Percentiles rank a stretch among this genome's conserved stretches.
phyloP scores from a whole-genome alignment of 2,329 filamentous ascomycete genomes.

The Trichophyton schoenleinii region DNA sequence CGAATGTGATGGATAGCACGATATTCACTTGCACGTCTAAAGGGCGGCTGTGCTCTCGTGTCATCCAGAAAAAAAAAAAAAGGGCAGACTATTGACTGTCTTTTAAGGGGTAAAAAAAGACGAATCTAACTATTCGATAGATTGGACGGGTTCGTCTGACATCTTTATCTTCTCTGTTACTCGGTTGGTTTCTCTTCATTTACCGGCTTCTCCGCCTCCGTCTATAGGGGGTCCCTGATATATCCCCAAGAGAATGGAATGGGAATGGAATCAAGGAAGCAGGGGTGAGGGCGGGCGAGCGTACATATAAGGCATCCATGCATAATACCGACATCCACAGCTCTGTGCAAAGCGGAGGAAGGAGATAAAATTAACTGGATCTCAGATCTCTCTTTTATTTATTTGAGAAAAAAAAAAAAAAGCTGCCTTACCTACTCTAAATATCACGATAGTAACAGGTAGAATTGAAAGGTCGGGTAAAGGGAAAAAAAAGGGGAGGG shows the following conservation, averaged over 20 bases:
- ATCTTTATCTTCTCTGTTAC: too few relatives aligned
- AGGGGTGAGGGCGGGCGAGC: background rate
- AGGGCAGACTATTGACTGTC: too few relatives aligned
- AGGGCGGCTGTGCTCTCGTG: too few relatives aligned
- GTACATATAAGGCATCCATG: background rate
- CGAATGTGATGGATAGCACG: slow-evolving; percentile 28
- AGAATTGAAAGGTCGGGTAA: background rate
- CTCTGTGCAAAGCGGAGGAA: background rate
- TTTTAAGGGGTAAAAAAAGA: too few relatives aligned
- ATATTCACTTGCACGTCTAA: slow-evolving; percentile 22
- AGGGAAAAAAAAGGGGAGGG: background rate
- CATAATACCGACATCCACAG: background rate
- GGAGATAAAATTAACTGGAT: background rate
- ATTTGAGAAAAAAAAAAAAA: background rate
- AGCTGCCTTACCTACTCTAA: background rate
- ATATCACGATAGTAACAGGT: background rate
- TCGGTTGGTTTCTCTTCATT: too few relatives aligned
- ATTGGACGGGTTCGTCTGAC: too few relatives aligned
- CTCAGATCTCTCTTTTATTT: background rate
- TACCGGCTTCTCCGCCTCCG: too few relatives aligned
- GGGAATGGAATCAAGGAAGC: slow-evolving; percentile 23
- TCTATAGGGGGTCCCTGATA: too few relatives aligned
- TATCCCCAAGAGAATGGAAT: too few relatives aligned
- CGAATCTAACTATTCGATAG: too few relatives aligned
- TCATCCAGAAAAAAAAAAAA: too few relatives aligned